phyloP scores from a whole-genome alignment of 1,284 basidiomycete genomes.

The Butyriboletus appendiculatus region DNA sequence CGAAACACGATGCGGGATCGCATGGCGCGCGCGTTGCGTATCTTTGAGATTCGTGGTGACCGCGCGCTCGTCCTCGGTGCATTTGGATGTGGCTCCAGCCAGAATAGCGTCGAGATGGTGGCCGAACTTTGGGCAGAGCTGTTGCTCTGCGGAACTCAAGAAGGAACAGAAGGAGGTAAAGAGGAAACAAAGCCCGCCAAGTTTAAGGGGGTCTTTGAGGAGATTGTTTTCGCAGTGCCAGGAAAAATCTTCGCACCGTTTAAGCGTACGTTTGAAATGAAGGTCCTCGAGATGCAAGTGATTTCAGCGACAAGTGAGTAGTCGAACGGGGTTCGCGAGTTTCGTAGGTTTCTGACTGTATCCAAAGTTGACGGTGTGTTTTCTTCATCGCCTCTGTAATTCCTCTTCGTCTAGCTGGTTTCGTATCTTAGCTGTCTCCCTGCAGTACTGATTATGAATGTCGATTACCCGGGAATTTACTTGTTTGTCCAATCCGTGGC shows the following conservation, averaged over 20 bases:
- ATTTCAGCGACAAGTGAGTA: conserved; percentile 33
- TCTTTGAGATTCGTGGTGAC: conserved; percentile 49
- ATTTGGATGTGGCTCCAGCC: conserved; percentile 47
- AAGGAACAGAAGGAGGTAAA: conserved; percentile 20
- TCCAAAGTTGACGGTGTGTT: background rate
- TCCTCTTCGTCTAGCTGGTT: background rate
- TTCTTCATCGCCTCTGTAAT: background rate
- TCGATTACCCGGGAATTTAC: background rate
- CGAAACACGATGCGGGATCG: conserved; percentile 38
- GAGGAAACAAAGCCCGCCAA: conserved; percentile 27
- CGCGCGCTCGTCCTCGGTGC: conserved; percentile 46
- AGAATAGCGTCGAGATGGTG: conserved; percentile 45
- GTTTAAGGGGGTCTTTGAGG: conserved; percentile 46
- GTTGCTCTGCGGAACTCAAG: conserved; percentile 41
- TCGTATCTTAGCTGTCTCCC: background rate
- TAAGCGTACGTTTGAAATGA: conserved; percentile 44
- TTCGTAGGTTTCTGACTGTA: background rate
- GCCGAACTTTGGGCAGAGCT: conserved; percentile 49
- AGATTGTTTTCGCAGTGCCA: conserved; percentile 47
- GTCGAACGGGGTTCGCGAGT: background rate
- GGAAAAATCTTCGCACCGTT: conserved; percentile 41
- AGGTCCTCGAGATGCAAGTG: conserved; percentile 44
- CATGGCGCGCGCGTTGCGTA: conserved; percentile 42
- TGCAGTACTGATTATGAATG: background rate
- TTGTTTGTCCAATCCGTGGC: background rate